Percentiles rank a stretch among this genome's conserved stretches.
These are phyloP conservation scores for Yamadazyma kanchanaburiensis DNA, from an alignment of 1,139 yeast species.

Conservation along the genomic window DNA sequence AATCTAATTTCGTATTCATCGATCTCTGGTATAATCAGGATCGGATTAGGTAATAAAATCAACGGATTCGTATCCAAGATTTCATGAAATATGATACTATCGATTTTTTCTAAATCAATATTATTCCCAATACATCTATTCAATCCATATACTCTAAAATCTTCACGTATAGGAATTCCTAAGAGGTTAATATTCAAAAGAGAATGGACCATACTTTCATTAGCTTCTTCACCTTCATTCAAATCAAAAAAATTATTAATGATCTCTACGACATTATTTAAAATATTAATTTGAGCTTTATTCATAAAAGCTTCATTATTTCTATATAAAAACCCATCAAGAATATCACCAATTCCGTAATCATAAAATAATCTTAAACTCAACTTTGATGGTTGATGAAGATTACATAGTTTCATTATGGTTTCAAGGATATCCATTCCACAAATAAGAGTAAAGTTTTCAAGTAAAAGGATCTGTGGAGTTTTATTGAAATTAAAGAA, in stretches of 20 bases:
- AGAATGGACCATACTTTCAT: constrained; percentile 25
- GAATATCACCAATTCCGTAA: constrained; percentile 17
- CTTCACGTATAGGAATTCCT: constrained; percentile 39
- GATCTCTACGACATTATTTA: constrained; percentile 39
- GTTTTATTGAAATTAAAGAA: constrained; percentile 28
- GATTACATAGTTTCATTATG: constrained; percentile 14
- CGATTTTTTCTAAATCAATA: constrained; percentile 30
- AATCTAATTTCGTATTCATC: constrained; percentile 17
- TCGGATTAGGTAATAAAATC: constrained; percentile 6
- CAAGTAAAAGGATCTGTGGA: constrained; percentile 43
- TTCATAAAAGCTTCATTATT: constrained; percentile 37
- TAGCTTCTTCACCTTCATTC: constrained; percentile 4
- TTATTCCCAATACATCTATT: constrained; percentile 55
- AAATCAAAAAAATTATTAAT: constrained; percentile 15
- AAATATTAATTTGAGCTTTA: constrained; percentile 37
- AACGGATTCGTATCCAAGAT: constrained; percentile 1
- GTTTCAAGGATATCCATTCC: constrained; percentile 56
- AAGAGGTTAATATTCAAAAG: constrained; percentile 36
- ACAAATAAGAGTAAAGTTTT: constrained; percentile 46
- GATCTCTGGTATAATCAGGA: constrained; percentile 2
- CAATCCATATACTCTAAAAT: constrained; percentile 48
- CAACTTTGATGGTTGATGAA: constrained; percentile 4
- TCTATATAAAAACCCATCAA: constrained; percentile 32
- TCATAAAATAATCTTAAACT: constrained; percentile 6
- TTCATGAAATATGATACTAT: constrained; percentile 27